Evolutionary conservation across 345 rosid genomes (phyloP).

Genomic region (Eucalyptus camaldulensis): DNA sequence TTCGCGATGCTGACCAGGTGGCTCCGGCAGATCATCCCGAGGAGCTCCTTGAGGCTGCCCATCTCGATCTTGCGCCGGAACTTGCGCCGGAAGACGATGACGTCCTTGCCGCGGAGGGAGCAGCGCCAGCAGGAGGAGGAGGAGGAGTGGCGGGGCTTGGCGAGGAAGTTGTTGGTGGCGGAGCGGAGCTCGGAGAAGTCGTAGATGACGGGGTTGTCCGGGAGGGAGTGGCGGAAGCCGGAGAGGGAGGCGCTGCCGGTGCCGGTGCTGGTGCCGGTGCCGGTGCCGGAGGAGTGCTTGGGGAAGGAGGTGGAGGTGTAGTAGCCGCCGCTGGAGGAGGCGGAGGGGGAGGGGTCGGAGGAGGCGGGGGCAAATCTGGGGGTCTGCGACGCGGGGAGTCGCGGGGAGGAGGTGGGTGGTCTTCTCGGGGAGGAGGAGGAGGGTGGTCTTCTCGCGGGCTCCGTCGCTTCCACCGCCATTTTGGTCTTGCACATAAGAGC

Average conservation of each 20-base stretch:
- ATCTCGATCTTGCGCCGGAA: constrained; percentile 37
- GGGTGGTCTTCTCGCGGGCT: not conserved
- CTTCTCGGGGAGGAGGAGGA: not conserved
- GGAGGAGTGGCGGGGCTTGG: constrained; percentile 45
- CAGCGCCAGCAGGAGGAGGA: constrained; percentile 69
- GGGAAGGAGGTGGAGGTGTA: not conserved
- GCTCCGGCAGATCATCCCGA: constrained; percentile 57
- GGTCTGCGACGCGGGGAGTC: not conserved
- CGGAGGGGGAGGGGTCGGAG: not conserved
- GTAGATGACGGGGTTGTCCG: constrained; percentile 72
- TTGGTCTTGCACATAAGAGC: not conserved
- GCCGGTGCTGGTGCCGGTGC: not conserved
- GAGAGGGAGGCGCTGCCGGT: constrained; percentile 44
- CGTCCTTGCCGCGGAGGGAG: constrained; percentile 43
- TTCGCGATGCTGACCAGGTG: constrained; percentile 57
- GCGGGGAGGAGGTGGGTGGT: not conserved
- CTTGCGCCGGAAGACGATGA: constrained; percentile 62
- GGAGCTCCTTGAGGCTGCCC: constrained; percentile 26
- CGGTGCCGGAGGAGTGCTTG: not conserved
- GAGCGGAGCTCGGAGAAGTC: constrained; percentile 64
- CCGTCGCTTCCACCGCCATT: not conserved
- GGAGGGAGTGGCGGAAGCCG: constrained; percentile 49
- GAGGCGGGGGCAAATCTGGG: not conserved
- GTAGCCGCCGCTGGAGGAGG: not conserved
- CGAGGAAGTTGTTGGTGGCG: constrained; percentile 87